phyloP scores from a whole-genome alignment of 2,329 filamentous ascomycete genomes.

The Cercospora canescens region DNA sequence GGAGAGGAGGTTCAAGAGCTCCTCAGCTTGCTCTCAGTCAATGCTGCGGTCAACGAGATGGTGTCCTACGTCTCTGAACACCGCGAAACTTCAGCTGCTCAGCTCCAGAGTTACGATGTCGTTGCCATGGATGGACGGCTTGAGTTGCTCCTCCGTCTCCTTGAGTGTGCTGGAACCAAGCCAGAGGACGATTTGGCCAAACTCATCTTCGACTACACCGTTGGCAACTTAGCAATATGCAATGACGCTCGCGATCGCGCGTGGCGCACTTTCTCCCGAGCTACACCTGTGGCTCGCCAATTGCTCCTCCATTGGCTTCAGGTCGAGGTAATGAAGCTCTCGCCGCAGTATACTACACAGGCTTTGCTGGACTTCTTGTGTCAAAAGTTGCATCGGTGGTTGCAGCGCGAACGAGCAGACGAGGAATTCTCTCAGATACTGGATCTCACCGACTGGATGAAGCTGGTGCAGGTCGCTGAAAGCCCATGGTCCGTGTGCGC shows the following conservation, averaged over 20 bases:
- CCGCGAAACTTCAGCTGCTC: background rate
- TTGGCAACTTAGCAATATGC: slow-evolving; percentile 24
- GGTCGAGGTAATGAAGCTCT: slow-evolving; percentile 11
- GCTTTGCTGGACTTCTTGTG: slow-evolving; percentile 16
- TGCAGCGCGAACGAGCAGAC: background rate
- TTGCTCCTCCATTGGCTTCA: slow-evolving; percentile 16
- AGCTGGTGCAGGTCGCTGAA: slow-evolving; percentile 24
- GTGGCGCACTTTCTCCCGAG: slow-evolving; percentile 14
- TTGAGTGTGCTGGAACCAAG: slow-evolving; percentile 11
- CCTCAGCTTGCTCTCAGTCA: slow-evolving; percentile 25
- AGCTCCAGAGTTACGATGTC: slow-evolving; percentile 1
- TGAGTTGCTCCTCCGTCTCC: slow-evolving; percentile 58
- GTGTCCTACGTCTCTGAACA: slow-evolving; percentile 34
- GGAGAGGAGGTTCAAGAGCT: slow-evolving; percentile 22
- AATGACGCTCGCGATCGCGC: slow-evolving; percentile 21
- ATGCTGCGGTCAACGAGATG: slow-evolving; percentile 41
- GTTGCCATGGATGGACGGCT: slow-evolving; percentile 38
- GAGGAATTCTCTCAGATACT: slow-evolving; percentile 17
- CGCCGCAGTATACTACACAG: slow-evolving; percentile 16
- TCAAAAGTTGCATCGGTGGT: slow-evolving; percentile 13
- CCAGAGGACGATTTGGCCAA: slow-evolving; percentile 11
- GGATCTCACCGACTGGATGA: slow-evolving; percentile 21
- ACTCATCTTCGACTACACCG: slow-evolving; percentile 19
- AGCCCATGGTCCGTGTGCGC: slow-evolving; percentile 11
- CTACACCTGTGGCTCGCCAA: slow-evolving; percentile 1